Base-by-base conservation (phyloP, 2,329 filamentous ascomycete genomes). In the Diaporthe citrichinensis region DNA sequence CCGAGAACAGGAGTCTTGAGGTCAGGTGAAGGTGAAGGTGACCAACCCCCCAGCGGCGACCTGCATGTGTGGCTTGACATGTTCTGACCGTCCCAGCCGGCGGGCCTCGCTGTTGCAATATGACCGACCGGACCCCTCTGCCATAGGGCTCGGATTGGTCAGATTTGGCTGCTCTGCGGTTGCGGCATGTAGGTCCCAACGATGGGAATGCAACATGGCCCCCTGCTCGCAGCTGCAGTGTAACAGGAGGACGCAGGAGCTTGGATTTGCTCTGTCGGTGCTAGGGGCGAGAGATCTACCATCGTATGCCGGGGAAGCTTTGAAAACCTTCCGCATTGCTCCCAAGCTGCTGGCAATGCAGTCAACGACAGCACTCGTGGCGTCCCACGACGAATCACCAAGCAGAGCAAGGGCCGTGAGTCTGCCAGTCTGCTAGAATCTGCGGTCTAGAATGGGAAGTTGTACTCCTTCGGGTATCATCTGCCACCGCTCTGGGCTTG, bases 21-120 rank as follows among this genome's bases (percentile, higher is more conserved):
- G 71, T 73, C 71, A 73, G 71, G 71, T 73, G 58, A 65, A 73
- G 58, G 71, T n/a, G 34, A 61, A 61, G 61, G 71, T 62, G 58
- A 31, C 71, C 71, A 65, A 61, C 31, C 41, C 28, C 57, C 46
- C 58, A 25, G 25, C 58, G 58, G 71, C 71, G 58, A 39, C 51
- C 36, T 61, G 55, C 36, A 65, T 69, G 25, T 65, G 71, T 73
- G 71, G 71, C 71, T 73, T 61, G 59, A 65, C 36, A 55, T 44
- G 58, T 73, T 31, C 71, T 65, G 36, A 55, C 71, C 58, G 41
- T 62, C 46, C 31, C 31, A 68, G 44, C 46, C 46, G 62, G 44
- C 31, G 44, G 62, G 62, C 62, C 34, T 67, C 62, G 41, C 44
- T 20, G 62, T 46, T 51, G 62, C 62, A 51, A 51, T 23, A 67